phyloP scores from a whole-genome alignment of 23 red algal species.

The Gracilaria caudata region DNA sequence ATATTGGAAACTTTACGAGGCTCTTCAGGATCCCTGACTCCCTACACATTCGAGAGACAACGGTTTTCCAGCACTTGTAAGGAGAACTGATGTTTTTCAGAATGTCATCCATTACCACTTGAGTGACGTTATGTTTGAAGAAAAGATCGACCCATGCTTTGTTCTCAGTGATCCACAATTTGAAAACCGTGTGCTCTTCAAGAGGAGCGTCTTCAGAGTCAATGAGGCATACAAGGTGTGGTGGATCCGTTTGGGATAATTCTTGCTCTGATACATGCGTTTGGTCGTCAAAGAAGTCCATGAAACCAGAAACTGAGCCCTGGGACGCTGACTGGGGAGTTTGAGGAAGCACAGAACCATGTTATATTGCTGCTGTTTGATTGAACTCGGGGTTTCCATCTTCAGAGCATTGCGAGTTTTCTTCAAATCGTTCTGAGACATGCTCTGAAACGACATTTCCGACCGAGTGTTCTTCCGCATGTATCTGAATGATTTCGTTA shows the following conservation, averaged over 20 bases:
- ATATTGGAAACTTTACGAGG: not conserved
- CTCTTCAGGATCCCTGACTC: not conserved
- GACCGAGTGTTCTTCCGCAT: no score
- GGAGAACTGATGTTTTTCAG: not conserved
- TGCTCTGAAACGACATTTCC: no score
- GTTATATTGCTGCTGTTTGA: no score
- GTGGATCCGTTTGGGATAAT: not conserved
- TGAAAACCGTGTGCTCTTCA: not conserved
- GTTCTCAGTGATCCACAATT: not conserved
- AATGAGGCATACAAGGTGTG: not conserved
- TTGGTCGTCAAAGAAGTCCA: not conserved
- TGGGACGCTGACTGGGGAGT: not conserved
- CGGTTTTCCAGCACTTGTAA: conserved; percentile 17
- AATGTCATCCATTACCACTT: conserved; percentile 21
- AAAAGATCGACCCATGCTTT: conserved; percentile 4
- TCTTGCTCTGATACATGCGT: not conserved
- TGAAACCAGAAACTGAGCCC: not conserved
- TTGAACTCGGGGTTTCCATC: no score
- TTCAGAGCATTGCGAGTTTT: no score
- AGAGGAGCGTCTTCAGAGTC: not conserved
- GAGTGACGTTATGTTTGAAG: conserved; percentile 26
- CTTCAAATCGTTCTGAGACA: no score
- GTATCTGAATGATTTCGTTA: no score
- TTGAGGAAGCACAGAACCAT: not conserved
- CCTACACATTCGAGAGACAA: not conserved